Evolutionary conservation across 2,329 filamentous ascomycete genomes (phyloP), one percentile per base, ranked within the genome.

Genomic region (Ophiostoma montium): DNA sequence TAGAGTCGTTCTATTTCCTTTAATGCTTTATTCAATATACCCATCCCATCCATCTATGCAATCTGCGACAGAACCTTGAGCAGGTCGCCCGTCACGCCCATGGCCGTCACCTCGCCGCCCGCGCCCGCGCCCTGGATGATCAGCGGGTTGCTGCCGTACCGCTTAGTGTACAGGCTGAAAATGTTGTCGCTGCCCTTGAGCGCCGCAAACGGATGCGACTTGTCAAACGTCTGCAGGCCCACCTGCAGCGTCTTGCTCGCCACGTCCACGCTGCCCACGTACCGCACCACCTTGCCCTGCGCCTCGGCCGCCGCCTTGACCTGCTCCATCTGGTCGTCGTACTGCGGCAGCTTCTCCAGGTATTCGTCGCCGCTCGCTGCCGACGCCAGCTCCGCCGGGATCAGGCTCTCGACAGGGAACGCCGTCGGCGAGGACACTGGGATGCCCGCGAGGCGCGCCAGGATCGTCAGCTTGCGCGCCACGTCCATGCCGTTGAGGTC

Each of bases 151-250:
- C 72, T 76, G 51, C 88, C 88, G 62, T 98, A 98, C 59, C 92
- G 77, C 73, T 94, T 84, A 6, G 92, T 98, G 68, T 95, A 94
- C 72, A 98, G 95, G 71, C 83, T 94, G 63, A 98, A 95, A 63
- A 98, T 94, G 71, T 98, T 98, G 64, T 96, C 92, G 65, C 89
- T 96, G 33, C 92, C 92, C 75, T 95, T 94, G 51, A 98, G 74
- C 44, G 85, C 84, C 13, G 92, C 92, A 67, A 98, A 95, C 12
- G 92, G 86, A 62, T 94, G 87, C 53, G 84, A 85, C 58, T 78
- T 79, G 57, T 94, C 88, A 58, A 88, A 89, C 67, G 84, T 86
- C 73, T 95, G 83, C 56, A 98, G 68, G 2, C 92, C 90, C 51
- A 98, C 92, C 71, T 89, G 94, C 64, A 96, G 84, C 57, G 80